A percentile compares a stretch with the other conserved stretches of the same genome.
Conservation (phyloP, 768 basidiomycete genomes). For the Obba rivulosa region DNA sequence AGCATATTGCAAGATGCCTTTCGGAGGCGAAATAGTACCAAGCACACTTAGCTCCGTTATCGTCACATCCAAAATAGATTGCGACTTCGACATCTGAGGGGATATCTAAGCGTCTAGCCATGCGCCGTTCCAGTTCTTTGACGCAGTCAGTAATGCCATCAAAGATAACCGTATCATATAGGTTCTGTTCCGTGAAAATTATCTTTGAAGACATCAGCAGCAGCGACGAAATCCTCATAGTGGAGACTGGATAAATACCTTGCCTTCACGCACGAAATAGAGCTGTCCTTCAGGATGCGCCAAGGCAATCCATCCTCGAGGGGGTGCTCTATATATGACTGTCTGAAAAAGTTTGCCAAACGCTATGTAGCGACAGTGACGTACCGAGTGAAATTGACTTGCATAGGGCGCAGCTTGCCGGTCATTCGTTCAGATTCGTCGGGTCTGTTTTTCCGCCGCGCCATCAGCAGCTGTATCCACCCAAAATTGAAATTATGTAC, state of each 20-base stretch:
- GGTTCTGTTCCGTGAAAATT: neutral
- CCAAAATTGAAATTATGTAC: too few species aligned
- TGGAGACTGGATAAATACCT: too few species aligned
- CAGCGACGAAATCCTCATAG: neutral
- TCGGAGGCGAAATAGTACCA: slow-evolving; percentile 10
- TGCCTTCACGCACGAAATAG: slow-evolving; percentile 5
- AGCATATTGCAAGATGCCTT: slow-evolving; percentile 1
- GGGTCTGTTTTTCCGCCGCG: too few species aligned
- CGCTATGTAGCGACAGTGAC: neutral
- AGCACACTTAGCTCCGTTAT: neutral
- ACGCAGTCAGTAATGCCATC: neutral
- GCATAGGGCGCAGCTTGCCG: neutral
- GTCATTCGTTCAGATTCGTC: too few species aligned
- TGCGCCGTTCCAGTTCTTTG: neutral
- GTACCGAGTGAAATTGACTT: neutral
- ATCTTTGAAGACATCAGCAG: slow-evolving; percentile 5
- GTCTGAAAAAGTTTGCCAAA: neutral
- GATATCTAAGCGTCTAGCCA: too few species aligned
- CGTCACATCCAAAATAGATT: neutral
- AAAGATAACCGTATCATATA: slow-evolving; percentile 1
- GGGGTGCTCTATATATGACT: neutral
- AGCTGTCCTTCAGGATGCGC: slow-evolving; percentile 9
- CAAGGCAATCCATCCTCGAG: slow-evolving; percentile 1
- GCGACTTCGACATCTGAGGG: neutral
- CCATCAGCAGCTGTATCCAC: too few species aligned